Evolutionary conservation across 345 rosid genomes (phyloP).

Genomic region (Salix viminalis): DNA sequence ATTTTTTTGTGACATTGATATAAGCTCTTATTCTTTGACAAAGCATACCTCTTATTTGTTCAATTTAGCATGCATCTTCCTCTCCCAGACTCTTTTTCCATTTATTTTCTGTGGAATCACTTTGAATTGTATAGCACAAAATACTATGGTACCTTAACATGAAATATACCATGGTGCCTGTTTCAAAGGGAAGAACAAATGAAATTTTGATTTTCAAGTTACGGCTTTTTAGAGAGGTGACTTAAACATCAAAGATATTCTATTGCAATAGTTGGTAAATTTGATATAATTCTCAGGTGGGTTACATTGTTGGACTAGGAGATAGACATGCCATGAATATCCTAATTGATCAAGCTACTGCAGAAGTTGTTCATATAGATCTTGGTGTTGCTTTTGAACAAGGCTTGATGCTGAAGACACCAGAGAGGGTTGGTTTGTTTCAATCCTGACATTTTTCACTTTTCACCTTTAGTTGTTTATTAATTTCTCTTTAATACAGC

Average conservation of each 20-base stretch:
- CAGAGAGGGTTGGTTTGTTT: conserved; percentile 66
- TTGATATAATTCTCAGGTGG: conserved; percentile 52
- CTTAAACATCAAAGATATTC: background rate
- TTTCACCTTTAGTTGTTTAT: conserved; percentile 6
- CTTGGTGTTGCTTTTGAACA: conserved; percentile 99
- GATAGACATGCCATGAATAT: conserved; percentile 95
- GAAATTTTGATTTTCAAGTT: background rate
- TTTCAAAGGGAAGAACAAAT: background rate
- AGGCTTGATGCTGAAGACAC: conserved; percentile 96
- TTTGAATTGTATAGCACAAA: background rate
- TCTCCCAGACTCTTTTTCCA: background rate
- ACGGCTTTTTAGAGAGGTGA: background rate
- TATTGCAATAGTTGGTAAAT: background rate
- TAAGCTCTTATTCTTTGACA: background rate
- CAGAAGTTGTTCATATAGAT: conserved; percentile 98
- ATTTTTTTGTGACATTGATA: background rate
- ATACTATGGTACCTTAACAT: background rate
- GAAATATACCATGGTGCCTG: too few relatives aligned
- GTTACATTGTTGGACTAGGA: conserved; percentile 96
- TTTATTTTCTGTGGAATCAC: background rate
- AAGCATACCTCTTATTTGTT: background rate
- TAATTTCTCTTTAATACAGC: background rate
- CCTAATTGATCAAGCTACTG: conserved; percentile 90
- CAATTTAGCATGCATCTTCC: background rate
- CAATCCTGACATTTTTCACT: conserved; percentile 9